Evolutionary conservation across 768 basidiomycete species (phyloP), one percentile per base, ranked within the genome.

Genomic region (Leccinum subtestaceum): DNA sequence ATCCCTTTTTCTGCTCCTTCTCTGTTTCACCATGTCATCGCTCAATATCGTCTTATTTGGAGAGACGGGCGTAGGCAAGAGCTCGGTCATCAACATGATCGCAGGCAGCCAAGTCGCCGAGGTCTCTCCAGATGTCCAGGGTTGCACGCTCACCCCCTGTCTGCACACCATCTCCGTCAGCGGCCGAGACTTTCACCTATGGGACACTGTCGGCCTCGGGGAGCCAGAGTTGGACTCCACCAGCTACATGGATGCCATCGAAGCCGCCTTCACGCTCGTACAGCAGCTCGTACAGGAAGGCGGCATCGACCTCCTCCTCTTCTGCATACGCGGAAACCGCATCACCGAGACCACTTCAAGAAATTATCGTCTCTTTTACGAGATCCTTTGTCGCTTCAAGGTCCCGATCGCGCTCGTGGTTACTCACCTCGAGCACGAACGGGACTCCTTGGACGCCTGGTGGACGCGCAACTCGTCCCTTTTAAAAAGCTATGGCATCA

Each of bases 11-110:
- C 27, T 43, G 5, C 43, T 45, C 19, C 13, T n/a, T 9, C 40
- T 19, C 2, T 45, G 5, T 19, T 11, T 11, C 5, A 10, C 36
- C 55, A 60, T 32, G 67, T 15, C 57, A 5, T 61, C 65, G 5
- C 51, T 65, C 36, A 80, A 80, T 52, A 65, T 79, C 45, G 67
- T 80, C 49, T 46, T 80, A 27, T 79, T 79, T 47, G 79, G 78
- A 9, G 77, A 79, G 60, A 73, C 75, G 0, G 76, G 79, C 17
- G 58, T 64, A 0, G 72, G 70, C 34, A 73, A 70, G 61, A 73
- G 68, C 56, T 72, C 70, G 1, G 62, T 72, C 17, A 63, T 73
- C 59, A 71, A 71, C 55, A 11, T 73, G 53, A 63, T 72, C 11
- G 72, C 71, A 7, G 71, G 70, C 3, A 25, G 11, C 19, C 19